Base-by-base conservation (phyloP, 23 red algal genomes). In the Gracilaria caudata region DNA sequence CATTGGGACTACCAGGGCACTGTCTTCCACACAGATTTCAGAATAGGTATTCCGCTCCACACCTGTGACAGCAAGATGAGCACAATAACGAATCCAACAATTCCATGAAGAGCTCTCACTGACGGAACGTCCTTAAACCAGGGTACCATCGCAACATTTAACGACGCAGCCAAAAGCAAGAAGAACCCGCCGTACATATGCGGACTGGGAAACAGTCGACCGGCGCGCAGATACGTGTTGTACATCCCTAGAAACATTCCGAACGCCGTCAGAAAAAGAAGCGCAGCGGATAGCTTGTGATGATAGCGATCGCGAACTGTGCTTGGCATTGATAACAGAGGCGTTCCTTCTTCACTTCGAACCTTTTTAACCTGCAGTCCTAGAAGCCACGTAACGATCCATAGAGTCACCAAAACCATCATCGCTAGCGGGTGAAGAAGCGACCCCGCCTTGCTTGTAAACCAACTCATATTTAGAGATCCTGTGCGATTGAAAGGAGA, bases 171-270 rank as follows among this genome's bases (percentile, higher is more conserved):
- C 36, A 93, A 51, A 1, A 98, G 55, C 14, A 92, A 32, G 24
- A 56, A 68, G 41, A 98, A 86, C 0, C 95, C 95, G 21, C 80
- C 91, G 58, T 94, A 98, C 70, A 98, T 82, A 78, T 98, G 95
- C 26, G 95, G 95, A 60, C 95, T 86, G 26, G 95, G 95, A 77
- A 98, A 98, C n/a, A 98, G 81, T 37, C 91, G 93, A 21, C 92
- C 92, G 0, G 95, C 68, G 40, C 95, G 78, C 2, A 64, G 34
- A 54, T 83, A 98, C 2, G 95, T 98, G 89, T 98, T 98, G 36
- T 51, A 90, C 85, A 89, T 89, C 17, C 85, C 85, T 13, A 89
- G 29, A 47, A 89, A 79, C 63, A 68, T 74, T 30, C 60, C 37
- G 24, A 78, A 63, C 17, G 35, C 19, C 0, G 85, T 89, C 9